A percentile compares a stretch with the other conserved stretches of the same genome.
Conservation (phyloP, 768 basidiomycete species). For the Mycena epipterygia region DNA sequence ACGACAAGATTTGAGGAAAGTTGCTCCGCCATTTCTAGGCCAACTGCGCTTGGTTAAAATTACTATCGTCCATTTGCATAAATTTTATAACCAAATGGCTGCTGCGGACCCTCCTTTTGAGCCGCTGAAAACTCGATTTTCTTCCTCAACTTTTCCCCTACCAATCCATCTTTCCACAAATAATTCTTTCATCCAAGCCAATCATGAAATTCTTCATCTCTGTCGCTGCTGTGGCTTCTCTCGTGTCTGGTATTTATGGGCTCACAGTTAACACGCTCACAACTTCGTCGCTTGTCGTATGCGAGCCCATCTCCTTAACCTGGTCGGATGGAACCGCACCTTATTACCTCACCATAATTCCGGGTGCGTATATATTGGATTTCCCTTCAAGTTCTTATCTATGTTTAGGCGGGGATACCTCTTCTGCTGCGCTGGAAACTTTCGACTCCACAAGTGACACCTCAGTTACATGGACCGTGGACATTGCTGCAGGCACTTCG, state of each 20-base stretch:
- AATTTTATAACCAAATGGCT: not conserved
- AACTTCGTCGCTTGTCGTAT: conserved; percentile 45
- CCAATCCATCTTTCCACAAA: not conserved
- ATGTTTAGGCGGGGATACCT: conserved; percentile 63
- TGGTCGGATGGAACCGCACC: conserved; percentile 69
- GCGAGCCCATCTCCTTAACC: conserved; percentile 71
- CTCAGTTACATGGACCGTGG: conserved; percentile 67
- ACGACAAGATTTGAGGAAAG: too few relatives aligned
- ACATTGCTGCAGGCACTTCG: conserved; percentile 56
- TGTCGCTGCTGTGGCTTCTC: conserved; percentile 51
- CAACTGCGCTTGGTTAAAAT: not conserved
- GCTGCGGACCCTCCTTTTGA: not conserved
- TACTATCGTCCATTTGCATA: not conserved
- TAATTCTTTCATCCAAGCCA: not conserved
- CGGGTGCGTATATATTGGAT: conserved; percentile 60
- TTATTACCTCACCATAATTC: conserved; percentile 72
- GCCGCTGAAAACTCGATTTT: not conserved
- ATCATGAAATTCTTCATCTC: conserved; percentile 56
- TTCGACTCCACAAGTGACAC: conserved; percentile 62
- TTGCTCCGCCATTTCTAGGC: too few relatives aligned
- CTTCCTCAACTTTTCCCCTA: not conserved
- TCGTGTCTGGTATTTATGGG: conserved; percentile 53
- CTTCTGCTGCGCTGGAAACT: conserved; percentile 67
- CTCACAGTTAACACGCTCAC: conserved; percentile 81
- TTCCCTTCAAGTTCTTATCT: conserved; percentile 1